Evolutionary conservation across 2,329 filamentous ascomycete genomes (phyloP).

Genomic region (Ciborinia camelliae): DNA sequence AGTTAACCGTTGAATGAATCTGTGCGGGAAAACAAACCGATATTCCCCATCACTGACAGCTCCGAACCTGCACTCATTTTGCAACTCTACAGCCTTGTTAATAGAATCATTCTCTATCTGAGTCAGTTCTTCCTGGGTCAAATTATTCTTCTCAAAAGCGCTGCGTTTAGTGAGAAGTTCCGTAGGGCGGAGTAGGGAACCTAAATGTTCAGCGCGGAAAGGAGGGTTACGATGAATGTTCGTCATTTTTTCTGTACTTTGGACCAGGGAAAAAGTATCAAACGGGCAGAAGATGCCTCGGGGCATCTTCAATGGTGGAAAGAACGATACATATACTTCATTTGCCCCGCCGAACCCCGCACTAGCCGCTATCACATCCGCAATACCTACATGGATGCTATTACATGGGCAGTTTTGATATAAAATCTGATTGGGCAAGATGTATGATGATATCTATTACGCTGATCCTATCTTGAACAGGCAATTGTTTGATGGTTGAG

Average conservation of each 20-base stretch:
- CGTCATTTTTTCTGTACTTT: constrained; percentile 19
- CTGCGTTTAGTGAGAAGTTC: constrained; percentile 54
- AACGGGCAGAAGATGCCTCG: not conserved
- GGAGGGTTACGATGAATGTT: constrained; percentile 39
- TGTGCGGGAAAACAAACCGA: constrained; percentile 21
- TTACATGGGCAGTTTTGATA: not conserved
- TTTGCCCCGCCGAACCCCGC: constrained; percentile 1
- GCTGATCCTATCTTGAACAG: no score
- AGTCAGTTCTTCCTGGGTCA: constrained; percentile 42
- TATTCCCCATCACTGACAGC: constrained; percentile 60
- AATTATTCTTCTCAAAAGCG: constrained; percentile 50
- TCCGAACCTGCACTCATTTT: constrained; percentile 54
- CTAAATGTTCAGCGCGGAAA: constrained; percentile 63
- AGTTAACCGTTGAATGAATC: not conserved
- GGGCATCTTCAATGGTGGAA: not conserved
- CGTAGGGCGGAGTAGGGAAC: constrained; percentile 59
- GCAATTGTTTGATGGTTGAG: not conserved
- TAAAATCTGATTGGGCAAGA: not conserved
- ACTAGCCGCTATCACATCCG: not conserved
- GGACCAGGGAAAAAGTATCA: not conserved
- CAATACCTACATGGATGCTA: not conserved
- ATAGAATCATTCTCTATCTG: constrained; percentile 56
- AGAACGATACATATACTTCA: not conserved
- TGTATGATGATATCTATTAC: not conserved
- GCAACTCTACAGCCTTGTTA: constrained; percentile 55